A percentile compares a stretch with the other conserved stretches of the same genome.
These are phyloP conservation scores for Neoboletus brunneissimus DNA, from an alignment of 768 basidiomycete species.

Conservation along the genomic window DNA sequence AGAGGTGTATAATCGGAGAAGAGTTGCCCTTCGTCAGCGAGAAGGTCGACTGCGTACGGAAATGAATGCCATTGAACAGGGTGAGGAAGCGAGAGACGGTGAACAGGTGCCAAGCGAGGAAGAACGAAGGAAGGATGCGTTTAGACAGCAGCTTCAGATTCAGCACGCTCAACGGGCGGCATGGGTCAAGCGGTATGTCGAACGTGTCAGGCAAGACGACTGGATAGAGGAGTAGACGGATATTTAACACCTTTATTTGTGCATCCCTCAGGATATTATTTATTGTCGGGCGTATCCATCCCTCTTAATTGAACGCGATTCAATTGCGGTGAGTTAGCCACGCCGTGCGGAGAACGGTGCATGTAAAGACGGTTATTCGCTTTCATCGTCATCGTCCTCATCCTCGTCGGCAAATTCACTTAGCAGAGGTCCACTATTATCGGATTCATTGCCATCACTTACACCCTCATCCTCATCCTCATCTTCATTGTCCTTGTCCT, in stretches of 20 bases:
- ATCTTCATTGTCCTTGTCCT: slow-evolving; percentile 43
- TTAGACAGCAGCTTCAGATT: slow-evolving; percentile 43
- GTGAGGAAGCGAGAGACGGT: slow-evolving; percentile 28
- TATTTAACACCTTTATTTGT: slow-evolving; percentile 2
- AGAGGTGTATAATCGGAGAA: slow-evolving; percentile 69
- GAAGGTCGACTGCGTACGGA: slow-evolving; percentile 70
- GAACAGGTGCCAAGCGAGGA: slow-evolving; percentile 34
- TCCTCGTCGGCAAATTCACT: slow-evolving; percentile 63
- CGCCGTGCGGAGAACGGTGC: background rate
- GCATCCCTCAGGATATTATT: slow-evolving; percentile 1
- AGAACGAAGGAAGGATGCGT: slow-evolving; percentile 23
- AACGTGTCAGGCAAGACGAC: slow-evolving; percentile 59
- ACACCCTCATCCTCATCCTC: slow-evolving; percentile 43
- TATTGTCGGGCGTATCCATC: background rate
- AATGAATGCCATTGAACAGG: slow-evolving; percentile 40
- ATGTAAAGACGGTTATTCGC: slow-evolving; percentile 35
- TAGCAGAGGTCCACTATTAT: slow-evolving; percentile 37
- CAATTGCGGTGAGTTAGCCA: background rate
- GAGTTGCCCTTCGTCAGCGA: slow-evolving; percentile 53
- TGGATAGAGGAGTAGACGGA: slow-evolving; percentile 60
- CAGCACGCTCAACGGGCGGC: slow-evolving; percentile 50
- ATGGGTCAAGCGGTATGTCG: slow-evolving; percentile 66
- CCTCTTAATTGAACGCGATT: slow-evolving; percentile 1
- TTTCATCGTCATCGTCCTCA: slow-evolving; percentile 51
- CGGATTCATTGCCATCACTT: slow-evolving; percentile 40